Base-by-base conservation (phyloP, 148 eudicot species). In the Rhododendron kiyosumense region DNA sequence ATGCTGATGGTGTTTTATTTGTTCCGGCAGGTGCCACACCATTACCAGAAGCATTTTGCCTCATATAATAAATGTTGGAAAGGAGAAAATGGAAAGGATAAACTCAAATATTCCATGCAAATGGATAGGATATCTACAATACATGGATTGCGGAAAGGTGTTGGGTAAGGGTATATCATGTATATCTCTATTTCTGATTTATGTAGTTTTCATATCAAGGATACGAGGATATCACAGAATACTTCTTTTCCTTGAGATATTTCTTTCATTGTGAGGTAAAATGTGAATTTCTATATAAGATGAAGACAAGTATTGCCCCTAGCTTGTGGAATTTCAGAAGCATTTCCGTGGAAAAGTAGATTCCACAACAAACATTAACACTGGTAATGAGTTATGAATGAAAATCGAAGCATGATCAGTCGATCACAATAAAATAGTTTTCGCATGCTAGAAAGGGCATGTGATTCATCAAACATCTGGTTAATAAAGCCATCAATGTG, bases 41-140 rank as follows among this genome's bases (percentile, higher is more conserved):
- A 84, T 93, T 95, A 38, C 63, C 89, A 46, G 95, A 89, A 86
- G 86, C 77, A 75, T 91, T 89, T 86, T 91, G 93, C 26, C 91
- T 93, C 91, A 86, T 80, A 59, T 87, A 38, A 76, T 91, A 93
- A 85, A 91, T 81, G 86, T 98, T 96, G 92, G 88, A 89, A 59
- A 5, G 79, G 57, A 81, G 34, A 69, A 67, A 26, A 7, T 13
- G 12, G 30, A 65, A 82, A 77, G 65, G n/a, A 78, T 54, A 18
- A 81, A 73, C 13, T 36, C 26, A 20, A 79, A 71, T 24, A 12
- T 18, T 63, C 48, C 41, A 79, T 79, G 36, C 11, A 30, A 79
- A 49, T 48, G 82, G 41, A 79, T 38, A 17, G 22, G 18, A 46
- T 9, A 46, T 59, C 65, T 13, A 4, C 4, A 3, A 30, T 73